These are phyloP conservation scores for Mycena galericulata DNA, from an alignment of 768 basidiomycete species.

Conservation along the genomic window DNA sequence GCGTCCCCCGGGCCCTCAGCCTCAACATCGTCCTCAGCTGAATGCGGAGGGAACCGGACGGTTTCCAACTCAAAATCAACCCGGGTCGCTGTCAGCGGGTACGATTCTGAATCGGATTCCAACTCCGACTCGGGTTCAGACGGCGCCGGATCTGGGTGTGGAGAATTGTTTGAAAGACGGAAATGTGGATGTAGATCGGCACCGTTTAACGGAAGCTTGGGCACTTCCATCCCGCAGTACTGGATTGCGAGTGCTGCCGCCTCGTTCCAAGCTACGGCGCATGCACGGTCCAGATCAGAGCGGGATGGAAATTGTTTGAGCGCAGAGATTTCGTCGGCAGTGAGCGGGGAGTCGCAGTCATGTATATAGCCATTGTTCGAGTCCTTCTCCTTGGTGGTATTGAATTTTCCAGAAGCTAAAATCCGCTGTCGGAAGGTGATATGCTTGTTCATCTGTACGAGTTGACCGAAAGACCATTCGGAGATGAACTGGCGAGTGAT, in stretches of 20 bases:
- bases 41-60: neutral
- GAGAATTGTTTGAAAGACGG: neutral
- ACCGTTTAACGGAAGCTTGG: neutral
- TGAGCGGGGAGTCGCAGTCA: constrained; percentile 5
- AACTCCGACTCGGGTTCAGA: neutral
- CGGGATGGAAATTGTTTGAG: constrained; percentile 14
- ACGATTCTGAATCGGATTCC: neutral
- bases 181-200: constrained; percentile 15
- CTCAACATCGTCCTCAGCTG: neutral
- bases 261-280: constrained; percentile 5
- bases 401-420: constrained; percentile 20
- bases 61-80: neutral
- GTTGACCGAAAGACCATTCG: constrained; percentile 20
- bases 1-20: neutral
- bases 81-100: neutral
- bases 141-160: neutral
- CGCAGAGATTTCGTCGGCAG: constrained; percentile 3
- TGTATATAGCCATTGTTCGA: constrained; percentile 15
- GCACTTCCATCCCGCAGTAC: constrained; percentile 5
- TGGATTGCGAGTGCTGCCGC: constrained; percentile 5
- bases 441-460: constrained; percentile 30
- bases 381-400: constrained; percentile 16
- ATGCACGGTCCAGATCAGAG: constrained; percentile 12
- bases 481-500: constrained; percentile 8
- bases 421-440: constrained; percentile 19